Base-by-base conservation (phyloP, 1,284 basidiomycete species). In the Earliella scabrosa region DNA sequence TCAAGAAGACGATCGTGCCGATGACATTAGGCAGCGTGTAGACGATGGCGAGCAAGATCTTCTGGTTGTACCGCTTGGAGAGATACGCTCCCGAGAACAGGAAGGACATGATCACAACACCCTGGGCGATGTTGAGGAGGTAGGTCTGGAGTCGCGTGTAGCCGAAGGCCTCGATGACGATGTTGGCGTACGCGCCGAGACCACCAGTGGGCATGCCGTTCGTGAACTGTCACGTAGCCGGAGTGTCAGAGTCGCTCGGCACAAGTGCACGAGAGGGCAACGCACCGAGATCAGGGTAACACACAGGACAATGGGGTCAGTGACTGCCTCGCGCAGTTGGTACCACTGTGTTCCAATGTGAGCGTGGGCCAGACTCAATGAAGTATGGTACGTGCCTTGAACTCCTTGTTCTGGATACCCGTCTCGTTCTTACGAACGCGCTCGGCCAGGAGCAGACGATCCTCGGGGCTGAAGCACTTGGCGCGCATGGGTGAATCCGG, bases 131-230 rank as follows among this genome's bases (percentile, higher is more conserved):
- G 0, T 78, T 78, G 24, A 82, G 72, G 27, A 82, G 64, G 60
- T 81, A 79, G 5, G 79, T 80, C 62, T 82, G 80, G n/a, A 82
- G 63, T 31, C 69, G 69, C 1, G 76, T 77, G 63, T 77, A 82
- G 9, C 81, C 80, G 73, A 80, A 82, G 24, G 76, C 77, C 26
- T 70, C 77, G 53, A 82, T 59, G 55, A 82, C 80, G 52, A 83
- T 75, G 63, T 82, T 82, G 4, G 77, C 77, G 67, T 81, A 83
- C 1, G 80, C 79, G 24, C 80, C 79, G 32, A 81, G 65, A 2
- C 82, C 82, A 45, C 81, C 81, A 1, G 80, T 82, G 10, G 81
- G 81, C 31, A 82, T 68, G 0, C 77, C 81, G 63, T 83, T 83
- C 13, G 81, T 79, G 63, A 83, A 77, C 21, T 79, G 79, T 40